phyloP scores from a whole-genome alignment of 2,329 filamentous ascomycete species.

The Septoria linicola region DNA sequence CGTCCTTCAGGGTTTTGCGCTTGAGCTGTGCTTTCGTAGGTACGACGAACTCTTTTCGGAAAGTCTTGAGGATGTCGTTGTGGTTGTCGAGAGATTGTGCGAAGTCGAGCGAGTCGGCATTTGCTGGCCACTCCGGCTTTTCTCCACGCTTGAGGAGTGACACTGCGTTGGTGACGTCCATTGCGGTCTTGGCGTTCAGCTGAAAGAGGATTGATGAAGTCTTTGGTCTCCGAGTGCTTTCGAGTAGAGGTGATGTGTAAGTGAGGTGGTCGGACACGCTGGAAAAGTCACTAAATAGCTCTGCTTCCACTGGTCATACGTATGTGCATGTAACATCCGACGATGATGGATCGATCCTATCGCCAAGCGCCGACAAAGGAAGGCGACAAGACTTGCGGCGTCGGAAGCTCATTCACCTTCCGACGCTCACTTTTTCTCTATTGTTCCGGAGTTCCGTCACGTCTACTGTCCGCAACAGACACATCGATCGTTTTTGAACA shows the following conservation, averaged over 20 bases:
- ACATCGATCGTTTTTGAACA: neutral
- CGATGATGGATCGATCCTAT: neutral
- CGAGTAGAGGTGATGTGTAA: neutral
- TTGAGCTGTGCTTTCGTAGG: conserved; percentile 71
- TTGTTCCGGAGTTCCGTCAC: conserved; percentile 1
- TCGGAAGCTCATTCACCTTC: neutral
- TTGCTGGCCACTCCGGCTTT: conserved; percentile 26
- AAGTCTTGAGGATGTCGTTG: conserved; percentile 23
- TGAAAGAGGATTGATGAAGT: neutral
- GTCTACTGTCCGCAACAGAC: neutral
- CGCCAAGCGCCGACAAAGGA: conserved; percentile 9
- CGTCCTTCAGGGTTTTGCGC: conserved; percentile 54
- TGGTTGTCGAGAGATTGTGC: conserved; percentile 29
- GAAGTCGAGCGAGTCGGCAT: conserved; percentile 31
- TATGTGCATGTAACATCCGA: conserved; percentile 8
- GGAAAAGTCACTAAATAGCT: conserved; percentile 5
- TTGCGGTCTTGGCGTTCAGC: conserved; percentile 18
- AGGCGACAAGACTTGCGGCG: conserved; percentile 8
- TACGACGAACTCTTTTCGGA: conserved; percentile 64
- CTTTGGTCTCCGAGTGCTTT: too few species aligned
- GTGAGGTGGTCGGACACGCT: neutral
- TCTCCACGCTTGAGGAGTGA: conserved; percentile 29
- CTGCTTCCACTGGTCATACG: conserved; percentile 3
- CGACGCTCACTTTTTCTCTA: neutral
- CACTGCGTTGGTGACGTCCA: conserved; percentile 30